Evolutionary conservation across 2,329 filamentous ascomycete species (phyloP).

Genomic region (Cordyceps sp.): DNA sequence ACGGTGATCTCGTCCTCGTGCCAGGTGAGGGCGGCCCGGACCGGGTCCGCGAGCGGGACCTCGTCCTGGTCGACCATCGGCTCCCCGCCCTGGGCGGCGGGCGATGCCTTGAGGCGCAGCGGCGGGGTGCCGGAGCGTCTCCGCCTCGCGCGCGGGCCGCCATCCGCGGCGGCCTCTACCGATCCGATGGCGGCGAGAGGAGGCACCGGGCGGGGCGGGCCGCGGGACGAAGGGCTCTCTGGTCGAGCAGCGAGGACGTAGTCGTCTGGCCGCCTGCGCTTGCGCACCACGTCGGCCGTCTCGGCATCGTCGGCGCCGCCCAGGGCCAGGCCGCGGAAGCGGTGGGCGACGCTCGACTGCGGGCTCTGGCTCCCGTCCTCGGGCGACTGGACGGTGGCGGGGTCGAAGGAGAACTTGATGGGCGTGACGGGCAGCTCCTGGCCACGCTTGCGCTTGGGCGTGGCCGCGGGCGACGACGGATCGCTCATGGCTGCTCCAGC

Average conservation of each 20-base stretch:
- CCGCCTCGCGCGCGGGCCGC: too few species aligned
- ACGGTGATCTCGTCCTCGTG: conserved; percentile 52
- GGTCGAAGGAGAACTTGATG: conserved; percentile 30
- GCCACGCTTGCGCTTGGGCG: conserved; percentile 30
- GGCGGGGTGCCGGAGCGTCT: conserved; percentile 23
- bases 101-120: conserved; percentile 11
- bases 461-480: conserved; percentile 8
- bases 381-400: conserved; percentile 10
- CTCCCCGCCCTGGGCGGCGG: conserved; percentile 7
- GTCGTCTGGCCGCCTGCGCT: conserved; percentile 3
- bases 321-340: conserved; percentile 33
- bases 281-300: conserved; percentile 4
- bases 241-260: neutral
- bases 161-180: conserved; percentile 13
- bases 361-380: conserved; percentile 35
- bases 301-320: conserved; percentile 20
- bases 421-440: conserved; percentile 16
- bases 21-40: conserved; percentile 47
- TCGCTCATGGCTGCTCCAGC: conserved; percentile 8
- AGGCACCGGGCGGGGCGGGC: conserved; percentile 10
- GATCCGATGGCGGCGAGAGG: neutral
- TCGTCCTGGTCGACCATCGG: conserved; percentile 18
- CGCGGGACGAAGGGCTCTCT: neutral
- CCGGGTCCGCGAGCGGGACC: conserved; percentile 27
- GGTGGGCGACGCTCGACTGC: conserved; percentile 32